phyloP scores from a whole-genome alignment of 352 stramenopile species.

The Elongisporangium undulatum region DNA sequence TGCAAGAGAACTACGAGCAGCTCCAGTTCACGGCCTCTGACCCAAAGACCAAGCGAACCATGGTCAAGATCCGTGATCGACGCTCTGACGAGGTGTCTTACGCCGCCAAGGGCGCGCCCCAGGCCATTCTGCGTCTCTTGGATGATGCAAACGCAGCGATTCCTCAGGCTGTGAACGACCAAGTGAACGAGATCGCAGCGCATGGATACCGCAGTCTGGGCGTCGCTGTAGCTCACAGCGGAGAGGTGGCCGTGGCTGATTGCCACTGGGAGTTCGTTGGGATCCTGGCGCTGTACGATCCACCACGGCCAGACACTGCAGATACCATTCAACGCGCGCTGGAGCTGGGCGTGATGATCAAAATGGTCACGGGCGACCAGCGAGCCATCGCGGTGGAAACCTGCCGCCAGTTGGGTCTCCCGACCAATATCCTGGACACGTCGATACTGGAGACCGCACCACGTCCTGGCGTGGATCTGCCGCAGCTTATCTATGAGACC shows the following conservation, averaged over 20 bases:
- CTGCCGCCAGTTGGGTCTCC: slow-evolving; percentile 86
- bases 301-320: slow-evolving; percentile 89
- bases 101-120: slow-evolving; percentile 89
- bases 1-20: slow-evolving; percentile 69
- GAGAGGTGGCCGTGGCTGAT: slow-evolving; percentile 66
- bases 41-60: slow-evolving; percentile 88
- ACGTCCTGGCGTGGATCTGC: slow-evolving; percentile 52
- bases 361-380: slow-evolving; percentile 97
- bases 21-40: slow-evolving; percentile 83
- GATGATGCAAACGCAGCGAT: slow-evolving; percentile 41
- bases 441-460: slow-evolving; percentile 75
- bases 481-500: slow-evolving; percentile 88
- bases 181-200: slow-evolving; percentile 79
- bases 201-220: slow-evolving; percentile 65
- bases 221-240: slow-evolving; percentile 51
- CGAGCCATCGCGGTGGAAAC: slow-evolving; percentile 91
- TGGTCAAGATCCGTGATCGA: slow-evolving; percentile 86
- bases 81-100: slow-evolving; percentile 84
- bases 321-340: slow-evolving; percentile 90
- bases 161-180: slow-evolving; percentile 64
- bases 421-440: slow-evolving; percentile 78
- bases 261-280: slow-evolving; percentile 91
- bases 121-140: slow-evolving; percentile 86
- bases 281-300: slow-evolving; percentile 92
- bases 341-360: slow-evolving; percentile 90